These are phyloP conservation scores for Fusarium brevicatenulatum DNA, from an alignment of 2,329 filamentous ascomycete genomes.

Conservation along the genomic window DNA sequence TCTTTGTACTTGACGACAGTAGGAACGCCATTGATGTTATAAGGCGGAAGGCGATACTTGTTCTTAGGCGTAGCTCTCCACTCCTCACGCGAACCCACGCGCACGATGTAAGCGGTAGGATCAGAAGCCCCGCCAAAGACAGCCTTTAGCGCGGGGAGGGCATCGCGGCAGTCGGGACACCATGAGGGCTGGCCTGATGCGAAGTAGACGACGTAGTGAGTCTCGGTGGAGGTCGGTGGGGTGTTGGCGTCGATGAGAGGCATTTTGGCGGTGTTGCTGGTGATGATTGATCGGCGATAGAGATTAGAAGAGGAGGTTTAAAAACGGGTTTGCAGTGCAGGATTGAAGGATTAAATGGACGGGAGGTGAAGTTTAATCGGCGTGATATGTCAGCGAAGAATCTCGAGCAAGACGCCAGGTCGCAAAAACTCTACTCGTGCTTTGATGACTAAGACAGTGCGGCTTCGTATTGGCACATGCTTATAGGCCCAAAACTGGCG, in stretches of 20 bases:
- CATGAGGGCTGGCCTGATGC: conserved; percentile 46
- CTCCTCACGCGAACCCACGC: conserved; percentile 38
- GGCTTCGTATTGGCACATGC: accelerated
- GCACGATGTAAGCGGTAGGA: conserved; percentile 42
- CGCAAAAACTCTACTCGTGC: too few species aligned
- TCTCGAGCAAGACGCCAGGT: neutral
- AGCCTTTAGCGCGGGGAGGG: conserved; percentile 36
- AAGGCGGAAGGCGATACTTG: conserved; percentile 43
- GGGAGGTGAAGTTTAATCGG: neutral
- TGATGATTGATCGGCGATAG: accelerated
- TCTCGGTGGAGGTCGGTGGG: conserved; percentile 39
- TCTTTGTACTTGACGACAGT: conserved; percentile 43
- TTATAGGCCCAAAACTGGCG: too few species aligned
- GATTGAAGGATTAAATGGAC: neutral
- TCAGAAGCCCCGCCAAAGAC: conserved; percentile 41
- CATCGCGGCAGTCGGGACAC: conserved; percentile 45
- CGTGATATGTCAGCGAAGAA: neutral
- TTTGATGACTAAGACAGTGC: neutral
- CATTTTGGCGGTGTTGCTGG: conserved; percentile 23
- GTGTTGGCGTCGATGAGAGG: conserved; percentile 42
- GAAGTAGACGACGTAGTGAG: conserved; percentile 47
- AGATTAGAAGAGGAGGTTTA: neutral
- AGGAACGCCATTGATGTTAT: conserved; percentile 43
- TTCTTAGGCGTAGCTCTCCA: conserved; percentile 41
- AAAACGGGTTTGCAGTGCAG: neutral